Evolutionary conservation across 78 protist species (phyloP), one percentile per base, ranked within the genome.

Genomic region (Dictyostelium intermedium): DNA sequence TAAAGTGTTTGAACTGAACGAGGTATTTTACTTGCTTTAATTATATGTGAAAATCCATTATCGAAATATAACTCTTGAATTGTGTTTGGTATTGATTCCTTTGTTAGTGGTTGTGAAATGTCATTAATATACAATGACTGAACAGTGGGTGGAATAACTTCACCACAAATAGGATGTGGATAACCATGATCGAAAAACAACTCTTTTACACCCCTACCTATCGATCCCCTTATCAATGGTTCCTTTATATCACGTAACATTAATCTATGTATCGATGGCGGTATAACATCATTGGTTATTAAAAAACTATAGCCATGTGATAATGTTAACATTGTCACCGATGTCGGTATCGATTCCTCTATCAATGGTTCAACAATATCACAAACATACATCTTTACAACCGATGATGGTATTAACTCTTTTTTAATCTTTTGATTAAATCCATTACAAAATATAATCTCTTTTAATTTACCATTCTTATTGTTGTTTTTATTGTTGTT

Each of bases 161-260:
- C 53, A 23, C 34, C 8, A 8, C n/a, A 27, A 37, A 74, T 74
- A 3, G 82, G 53, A 74, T 74, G 53, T 20, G 9, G 14, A 74
- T 74, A 74, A 32, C 77, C 77, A 7, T 74, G 45, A 20, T 74
- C 82, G 30, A 74, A 74, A 74, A 74, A 74, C 27, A 34, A 37
- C 53, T 74, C 82, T 30, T 74, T 74, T 4, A 39, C 53, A 74
- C 43, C 34, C 5, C 53, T 35, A 23, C 82, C 82, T 18, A 74
- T 41, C 9, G 82, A 74, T 4, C 77, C 82, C 16, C 60, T 2
- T 8, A 39, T 39, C 0, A 74, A 37, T 37, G 82, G 53, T 20
- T 74, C 53, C n/a, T 37, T 39, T 16, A 74, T 16, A 37, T 74
- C 11, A 39, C 34, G 43, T 35, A 74, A 23, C 39, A 23, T 16